These are phyloP conservation scores for Salix arbutifolia DNA, from an alignment of 345 rosid genomes.

Conservation along the genomic window DNA sequence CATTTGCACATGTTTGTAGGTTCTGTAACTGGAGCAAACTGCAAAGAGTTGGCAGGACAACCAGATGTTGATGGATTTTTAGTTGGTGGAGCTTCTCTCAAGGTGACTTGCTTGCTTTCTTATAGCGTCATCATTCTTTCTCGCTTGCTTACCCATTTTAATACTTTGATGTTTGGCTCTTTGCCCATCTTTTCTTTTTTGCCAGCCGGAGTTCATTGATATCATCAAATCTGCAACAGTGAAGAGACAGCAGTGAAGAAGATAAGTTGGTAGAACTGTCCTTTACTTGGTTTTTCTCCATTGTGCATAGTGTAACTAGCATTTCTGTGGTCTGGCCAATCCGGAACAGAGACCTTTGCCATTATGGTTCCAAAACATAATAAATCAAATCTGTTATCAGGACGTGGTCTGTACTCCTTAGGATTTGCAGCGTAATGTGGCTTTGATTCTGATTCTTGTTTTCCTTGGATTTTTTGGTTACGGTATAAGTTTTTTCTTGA, in stretches of 20 bases:
- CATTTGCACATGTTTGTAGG: slow-evolving; percentile 23
- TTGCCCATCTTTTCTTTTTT: background rate
- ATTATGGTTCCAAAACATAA: background rate
- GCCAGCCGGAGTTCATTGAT: slow-evolving; percentile 61
- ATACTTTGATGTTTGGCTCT: background rate
- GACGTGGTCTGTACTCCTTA: background rate
- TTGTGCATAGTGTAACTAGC: background rate
- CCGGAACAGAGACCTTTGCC: background rate
- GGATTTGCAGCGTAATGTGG: background rate
- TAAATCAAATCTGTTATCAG: background rate
- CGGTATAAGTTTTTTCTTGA: background rate
- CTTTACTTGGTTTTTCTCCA: background rate
- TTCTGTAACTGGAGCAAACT: slow-evolving; percentile 64
- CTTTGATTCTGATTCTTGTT: background rate
- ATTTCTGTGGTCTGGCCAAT: background rate
- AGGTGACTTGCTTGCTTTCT: slow-evolving; percentile 28
- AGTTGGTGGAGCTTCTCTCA: slow-evolving; percentile 78
- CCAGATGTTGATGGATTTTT: slow-evolving; percentile 73
- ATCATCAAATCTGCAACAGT: slow-evolving; percentile 56
- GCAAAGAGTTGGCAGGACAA: slow-evolving; percentile 57
- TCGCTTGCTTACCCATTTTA: background rate
- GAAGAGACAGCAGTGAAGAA: slow-evolving; percentile 37
- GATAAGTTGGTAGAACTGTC: background rate
- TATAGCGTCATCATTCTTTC: background rate
- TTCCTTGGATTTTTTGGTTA: background rate